A percentile compares a stretch with the other conserved stretches of the same genome.
Evolutionary conservation across 2,329 filamentous ascomycete genomes (phyloP).

Genomic region (Phaeosphaeriaceae sp.): DNA sequence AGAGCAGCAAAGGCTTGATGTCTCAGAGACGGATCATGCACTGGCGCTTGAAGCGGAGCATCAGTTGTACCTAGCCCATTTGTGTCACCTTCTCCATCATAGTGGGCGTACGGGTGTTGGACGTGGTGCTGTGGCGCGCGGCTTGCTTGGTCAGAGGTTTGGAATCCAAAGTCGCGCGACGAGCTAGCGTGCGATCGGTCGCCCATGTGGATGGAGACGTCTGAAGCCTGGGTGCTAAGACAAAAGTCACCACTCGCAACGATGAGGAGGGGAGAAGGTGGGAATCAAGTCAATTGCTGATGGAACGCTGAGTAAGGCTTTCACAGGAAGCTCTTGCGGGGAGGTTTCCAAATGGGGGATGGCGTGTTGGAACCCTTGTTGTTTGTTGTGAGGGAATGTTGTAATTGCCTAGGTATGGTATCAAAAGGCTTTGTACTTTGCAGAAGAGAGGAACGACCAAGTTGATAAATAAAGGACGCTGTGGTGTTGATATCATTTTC

Average conservation of each 20-base stretch:
- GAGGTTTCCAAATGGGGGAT: constrained; percentile 14
- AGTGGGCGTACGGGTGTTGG: constrained; percentile 27
- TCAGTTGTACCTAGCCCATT: constrained; percentile 26
- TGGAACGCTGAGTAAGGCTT: constrained; percentile 30
- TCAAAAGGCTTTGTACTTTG: too few species aligned
- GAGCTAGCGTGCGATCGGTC: constrained; percentile 29
- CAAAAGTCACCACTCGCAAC: constrained; percentile 7
- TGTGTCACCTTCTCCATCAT: constrained; percentile 34
- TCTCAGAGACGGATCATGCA: constrained; percentile 23
- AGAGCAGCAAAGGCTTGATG: constrained; percentile 26
- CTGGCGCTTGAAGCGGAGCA: constrained; percentile 18
- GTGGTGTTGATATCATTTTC: too few species aligned
- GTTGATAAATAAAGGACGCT: too few species aligned
- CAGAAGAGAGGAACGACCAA: too few species aligned
- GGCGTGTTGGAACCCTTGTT: not conserved
- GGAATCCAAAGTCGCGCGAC: constrained; percentile 39
- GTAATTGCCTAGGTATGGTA: too few species aligned
- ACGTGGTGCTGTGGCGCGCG: constrained; percentile 25
- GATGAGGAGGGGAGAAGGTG: constrained; percentile 1
- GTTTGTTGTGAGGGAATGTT: not conserved
- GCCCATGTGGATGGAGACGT: constrained; percentile 33
- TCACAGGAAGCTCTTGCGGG: constrained; percentile 11
- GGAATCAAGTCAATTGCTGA: constrained; percentile 20
- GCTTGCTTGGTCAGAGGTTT: constrained; percentile 43
- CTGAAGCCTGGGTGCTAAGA: constrained; percentile 7